Conservation (phyloP, 1,284 basidiomycete species). For the Pseudozyma pruni region DNA sequence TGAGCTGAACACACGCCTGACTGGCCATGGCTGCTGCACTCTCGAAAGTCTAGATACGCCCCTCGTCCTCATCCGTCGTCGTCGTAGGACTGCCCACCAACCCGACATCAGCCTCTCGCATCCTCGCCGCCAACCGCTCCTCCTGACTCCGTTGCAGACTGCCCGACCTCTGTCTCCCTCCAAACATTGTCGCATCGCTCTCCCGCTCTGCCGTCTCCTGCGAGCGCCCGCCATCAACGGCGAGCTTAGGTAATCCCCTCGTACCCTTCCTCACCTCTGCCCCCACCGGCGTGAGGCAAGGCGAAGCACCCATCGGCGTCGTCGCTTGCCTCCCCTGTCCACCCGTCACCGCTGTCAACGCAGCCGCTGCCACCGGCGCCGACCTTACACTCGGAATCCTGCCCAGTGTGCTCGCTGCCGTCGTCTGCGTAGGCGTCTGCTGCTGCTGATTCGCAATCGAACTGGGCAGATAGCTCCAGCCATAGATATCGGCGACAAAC, state of each 20-base stretch:
- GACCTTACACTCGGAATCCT: slow-evolving; percentile 46
- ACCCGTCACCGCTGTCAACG: slow-evolving; percentile 9
- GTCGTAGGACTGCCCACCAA: slow-evolving; percentile 48
- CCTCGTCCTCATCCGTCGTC: slow-evolving; percentile 27
- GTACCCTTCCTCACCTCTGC: background rate
- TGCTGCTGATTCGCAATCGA: slow-evolving; percentile 40
- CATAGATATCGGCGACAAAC: slow-evolving; percentile 91
- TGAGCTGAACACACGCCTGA: too few relatives aligned
- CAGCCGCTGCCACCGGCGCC: slow-evolving; percentile 35
- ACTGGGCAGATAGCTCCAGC: slow-evolving; percentile 72
- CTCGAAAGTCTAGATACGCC: background rate
- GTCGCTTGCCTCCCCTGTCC: background rate
- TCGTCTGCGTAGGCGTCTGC: slow-evolving; percentile 41
- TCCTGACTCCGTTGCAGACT: slow-evolving; percentile 35
- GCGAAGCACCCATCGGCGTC: slow-evolving; percentile 11
- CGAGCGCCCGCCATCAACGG: slow-evolving; percentile 5
- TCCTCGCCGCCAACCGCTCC: slow-evolving; percentile 41
- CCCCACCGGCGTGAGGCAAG: slow-evolving; percentile 2
- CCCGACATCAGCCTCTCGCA: slow-evolving; percentile 54
- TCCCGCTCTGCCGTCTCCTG: background rate
- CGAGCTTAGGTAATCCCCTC: slow-evolving; percentile 26
- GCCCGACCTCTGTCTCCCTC: slow-evolving; percentile 5
- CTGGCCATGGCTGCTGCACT: too few relatives aligned
- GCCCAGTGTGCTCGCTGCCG: slow-evolving; percentile 12
- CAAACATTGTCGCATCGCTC: too few relatives aligned